Conservation (phyloP, 129 eudicot species). For the Solidago caesia region DNA sequence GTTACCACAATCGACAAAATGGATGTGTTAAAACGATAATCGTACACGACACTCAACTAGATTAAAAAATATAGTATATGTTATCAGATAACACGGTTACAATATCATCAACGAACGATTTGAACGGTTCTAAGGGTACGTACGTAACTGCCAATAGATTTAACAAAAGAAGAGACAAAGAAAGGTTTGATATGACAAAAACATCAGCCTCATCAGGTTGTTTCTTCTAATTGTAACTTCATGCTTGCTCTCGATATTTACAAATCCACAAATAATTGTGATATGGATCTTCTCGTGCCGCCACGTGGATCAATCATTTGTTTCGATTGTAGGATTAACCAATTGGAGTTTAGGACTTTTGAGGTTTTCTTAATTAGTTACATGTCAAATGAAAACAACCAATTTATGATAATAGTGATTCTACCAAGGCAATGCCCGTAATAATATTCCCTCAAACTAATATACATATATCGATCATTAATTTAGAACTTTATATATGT, state of each 20-base stretch:
- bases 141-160: slow-evolving; percentile 19
- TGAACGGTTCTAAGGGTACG: slow-evolving; percentile 13
- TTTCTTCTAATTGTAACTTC: slow-evolving; percentile 38
- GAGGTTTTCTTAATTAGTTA: background rate
- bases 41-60: background rate
- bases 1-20: slow-evolving; percentile 31
- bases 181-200: slow-evolving; percentile 40
- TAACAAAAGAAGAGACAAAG: slow-evolving; percentile 43
- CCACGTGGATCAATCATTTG: slow-evolving; percentile 27
- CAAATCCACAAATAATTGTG: slow-evolving; percentile 27
- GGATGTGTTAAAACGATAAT: slow-evolving; percentile 9
- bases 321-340: background rate
- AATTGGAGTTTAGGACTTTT: slow-evolving; percentile 7
- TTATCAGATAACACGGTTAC: slow-evolving; percentile 11
- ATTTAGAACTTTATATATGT: too few relatives aligned
- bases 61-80: background rate
- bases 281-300: slow-evolving; percentile 22
- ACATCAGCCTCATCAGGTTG: slow-evolving; percentile 32
- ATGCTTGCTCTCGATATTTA: slow-evolving; percentile 29
- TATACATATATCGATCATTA: too few relatives aligned
- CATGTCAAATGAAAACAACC: background rate
- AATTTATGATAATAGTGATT: background rate
- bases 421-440: background rate
- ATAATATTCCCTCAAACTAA: background rate
- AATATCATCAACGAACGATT: background rate